These are phyloP conservation scores for Sugiyamaella japonica DNA, from an alignment of 1,139 yeast genomes.

Conservation along the genomic window DNA sequence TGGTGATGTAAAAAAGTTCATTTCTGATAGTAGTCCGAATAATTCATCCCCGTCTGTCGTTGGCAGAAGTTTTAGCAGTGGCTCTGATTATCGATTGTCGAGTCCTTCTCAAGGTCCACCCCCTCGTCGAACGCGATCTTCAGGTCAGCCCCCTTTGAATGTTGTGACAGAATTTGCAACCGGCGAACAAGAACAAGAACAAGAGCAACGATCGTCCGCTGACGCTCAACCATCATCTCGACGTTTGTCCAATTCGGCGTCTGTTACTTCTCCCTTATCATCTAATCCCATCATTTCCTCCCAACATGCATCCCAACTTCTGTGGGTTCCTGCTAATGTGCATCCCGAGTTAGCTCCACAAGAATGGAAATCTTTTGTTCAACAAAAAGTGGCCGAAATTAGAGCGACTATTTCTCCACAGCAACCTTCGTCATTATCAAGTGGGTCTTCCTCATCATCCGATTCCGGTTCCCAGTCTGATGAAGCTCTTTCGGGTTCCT, in stretches of 20 bases:
- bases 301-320: constrained; percentile 37
- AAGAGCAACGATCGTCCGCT: constrained; percentile 4
- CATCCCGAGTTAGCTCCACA: constrained; percentile 96
- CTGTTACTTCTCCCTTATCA: not conserved
- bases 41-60: constrained; percentile 1
- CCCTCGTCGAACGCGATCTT: constrained; percentile 9
- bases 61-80: constrained; percentile 10
- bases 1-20: not conserved
- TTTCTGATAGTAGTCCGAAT: not conserved
- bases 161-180: constrained; percentile 1
- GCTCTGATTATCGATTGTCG: constrained; percentile 3
- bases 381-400: constrained; percentile 74
- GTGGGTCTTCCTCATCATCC: constrained; percentile 12
- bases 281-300: constrained; percentile 27
- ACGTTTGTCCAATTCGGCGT: not conserved
- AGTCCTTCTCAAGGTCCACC: constrained; percentile 3
- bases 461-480: constrained; percentile 1
- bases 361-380: constrained; percentile 80
- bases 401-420: constrained; percentile 42
- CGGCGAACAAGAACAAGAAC: not conserved
- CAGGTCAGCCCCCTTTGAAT: constrained; percentile 11
- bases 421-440: constrained; percentile 20
- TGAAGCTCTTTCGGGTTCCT: constrained; percentile 4
- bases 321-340: constrained; percentile 95
- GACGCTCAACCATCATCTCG: not conserved